Evolutionary conservation across 2,329 filamentous ascomycete species (phyloP), one percentile per base, ranked within the genome.

Genomic region (Leptographium lundbergii): DNA sequence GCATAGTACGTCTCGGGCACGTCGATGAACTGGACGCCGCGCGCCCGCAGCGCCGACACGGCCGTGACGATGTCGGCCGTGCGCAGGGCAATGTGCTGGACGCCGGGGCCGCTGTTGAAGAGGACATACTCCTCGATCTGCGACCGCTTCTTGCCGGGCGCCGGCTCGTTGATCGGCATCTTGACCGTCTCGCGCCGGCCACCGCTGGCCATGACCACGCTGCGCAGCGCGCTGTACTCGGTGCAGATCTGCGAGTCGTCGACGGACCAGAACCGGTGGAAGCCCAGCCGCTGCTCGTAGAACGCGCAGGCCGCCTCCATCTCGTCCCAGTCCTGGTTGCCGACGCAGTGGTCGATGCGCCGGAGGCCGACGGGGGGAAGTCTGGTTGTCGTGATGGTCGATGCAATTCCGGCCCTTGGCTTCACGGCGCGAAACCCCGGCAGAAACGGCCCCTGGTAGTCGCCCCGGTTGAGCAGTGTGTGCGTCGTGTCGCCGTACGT

Each of bases 101-200:
- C 90, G 54, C 92, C 92, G 0, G 91, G 77, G 1, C 92, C 92
- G 56, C 86, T 83, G 76, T 96, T 95, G 78, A 94, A 96, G 70
- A 89, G 79, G 65, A 96, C 85, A 69, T 87, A 91, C 75, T 96
- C 92, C 72, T 96, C 91, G 66, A 97, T 96, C 75, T 97, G 92
- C 13, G 85, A 89, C 72, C 90, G 89, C 74, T 89, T 92, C 76
- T 94, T 94, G 61, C 91, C 92, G 1, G 82, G 77, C 0, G 92
- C 92, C 1, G 92, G 92, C 75, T 96, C 91, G 77, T 96, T 96
- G 81, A 97, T 95, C 67, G 92, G 92, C 91, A 96, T 96, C 76
- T 96, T 96, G 73, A 96, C 90, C 5, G 87, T 72, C 60, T 92
- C 87, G 75, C 91, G 89, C 61, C 85, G 84, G 4, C 86, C 89